Conservation (phyloP, 306 rosid genomes). For the Malus asiatica region DNA sequence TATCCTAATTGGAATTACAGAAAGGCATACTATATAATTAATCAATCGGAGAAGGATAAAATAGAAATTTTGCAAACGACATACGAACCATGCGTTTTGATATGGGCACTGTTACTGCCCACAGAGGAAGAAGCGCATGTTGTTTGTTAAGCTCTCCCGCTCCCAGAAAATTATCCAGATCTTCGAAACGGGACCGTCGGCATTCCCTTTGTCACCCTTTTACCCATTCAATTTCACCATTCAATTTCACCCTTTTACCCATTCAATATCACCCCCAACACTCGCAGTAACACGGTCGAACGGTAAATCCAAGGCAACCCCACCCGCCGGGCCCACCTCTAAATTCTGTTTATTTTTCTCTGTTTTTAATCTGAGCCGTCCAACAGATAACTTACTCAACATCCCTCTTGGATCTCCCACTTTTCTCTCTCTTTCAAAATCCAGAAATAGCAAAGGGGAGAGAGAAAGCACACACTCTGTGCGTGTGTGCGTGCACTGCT, state of each 20-base stretch:
- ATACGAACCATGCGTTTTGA: not conserved
- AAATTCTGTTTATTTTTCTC: not conserved
- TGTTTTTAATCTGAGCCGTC: constrained; percentile 38
- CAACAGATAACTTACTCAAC: constrained; percentile 18
- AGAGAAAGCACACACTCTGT: not conserved
- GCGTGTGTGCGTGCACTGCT: constrained; percentile 7
- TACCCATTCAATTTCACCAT: not conserved
- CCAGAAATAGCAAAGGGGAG: not conserved
- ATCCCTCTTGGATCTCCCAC: constrained; percentile 43
- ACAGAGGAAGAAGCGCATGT: not conserved
- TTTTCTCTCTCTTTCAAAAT: not conserved
- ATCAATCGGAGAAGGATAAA: not conserved
- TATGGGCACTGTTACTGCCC: not conserved
- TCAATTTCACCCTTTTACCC: not conserved
- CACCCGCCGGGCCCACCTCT: not conserved
- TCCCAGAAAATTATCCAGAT: not conserved
- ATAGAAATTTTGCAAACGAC: not conserved
- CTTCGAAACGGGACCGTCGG: constrained; percentile 20
- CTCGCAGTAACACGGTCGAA: not conserved
- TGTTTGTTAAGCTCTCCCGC: not conserved
- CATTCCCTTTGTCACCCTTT: not conserved
- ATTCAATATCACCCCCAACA: not conserved
- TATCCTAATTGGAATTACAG: too few species aligned
- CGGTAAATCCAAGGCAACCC: not conserved
- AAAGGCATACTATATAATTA: not conserved